Evolutionary conservation across 306 rosid genomes (phyloP).

Genomic region (Ormosia semicastrata): DNA sequence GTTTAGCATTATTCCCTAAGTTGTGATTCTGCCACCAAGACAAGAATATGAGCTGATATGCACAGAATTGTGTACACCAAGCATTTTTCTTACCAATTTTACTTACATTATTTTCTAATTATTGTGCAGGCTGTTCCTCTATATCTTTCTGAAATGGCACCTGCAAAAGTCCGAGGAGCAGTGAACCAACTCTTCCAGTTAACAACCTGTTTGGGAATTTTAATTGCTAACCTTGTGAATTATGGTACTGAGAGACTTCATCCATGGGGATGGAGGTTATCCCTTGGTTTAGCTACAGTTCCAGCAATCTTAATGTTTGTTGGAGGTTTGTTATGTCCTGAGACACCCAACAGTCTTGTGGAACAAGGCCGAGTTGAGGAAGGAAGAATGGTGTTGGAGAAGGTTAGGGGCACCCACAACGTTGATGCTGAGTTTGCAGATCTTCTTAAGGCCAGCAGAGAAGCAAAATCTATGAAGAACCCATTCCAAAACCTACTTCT

Average conservation of each 20-base stretch:
- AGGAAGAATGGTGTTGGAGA: slow-evolving; percentile 64
- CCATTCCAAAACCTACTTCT: slow-evolving; percentile 61
- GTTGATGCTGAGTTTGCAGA: slow-evolving; percentile 82
- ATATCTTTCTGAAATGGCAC: slow-evolving; percentile 92
- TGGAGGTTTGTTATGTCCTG: slow-evolving; percentile 78
- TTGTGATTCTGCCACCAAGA: too few species aligned
- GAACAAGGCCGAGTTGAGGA: slow-evolving; percentile 75
- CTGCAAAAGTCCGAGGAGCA: slow-evolving; percentile 71
- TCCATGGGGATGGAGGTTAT: slow-evolving; percentile 89
- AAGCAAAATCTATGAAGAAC: slow-evolving; percentile 52
- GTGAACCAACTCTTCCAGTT: slow-evolving; percentile 75
- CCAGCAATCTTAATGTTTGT: slow-evolving; percentile 82
- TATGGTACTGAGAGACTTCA: slow-evolving; percentile 64
- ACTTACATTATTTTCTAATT: too few species aligned
- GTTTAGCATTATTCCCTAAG: too few species aligned
- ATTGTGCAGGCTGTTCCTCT: slow-evolving; percentile 78
- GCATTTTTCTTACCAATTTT: too few species aligned
- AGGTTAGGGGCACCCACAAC: slow-evolving; percentile 65
- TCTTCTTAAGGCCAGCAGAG: slow-evolving; percentile 62
- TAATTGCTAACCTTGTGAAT: slow-evolving; percentile 63
- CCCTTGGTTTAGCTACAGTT: slow-evolving; percentile 80
- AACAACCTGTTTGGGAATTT: slow-evolving; percentile 71
- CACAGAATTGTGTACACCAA: too few species aligned
- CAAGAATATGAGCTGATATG: too few species aligned
- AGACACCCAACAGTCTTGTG: slow-evolving; percentile 91